These are phyloP conservation scores for Solanum ahanhuiri DNA, from an alignment of 257 asterid species.

Conservation along the genomic window DNA sequence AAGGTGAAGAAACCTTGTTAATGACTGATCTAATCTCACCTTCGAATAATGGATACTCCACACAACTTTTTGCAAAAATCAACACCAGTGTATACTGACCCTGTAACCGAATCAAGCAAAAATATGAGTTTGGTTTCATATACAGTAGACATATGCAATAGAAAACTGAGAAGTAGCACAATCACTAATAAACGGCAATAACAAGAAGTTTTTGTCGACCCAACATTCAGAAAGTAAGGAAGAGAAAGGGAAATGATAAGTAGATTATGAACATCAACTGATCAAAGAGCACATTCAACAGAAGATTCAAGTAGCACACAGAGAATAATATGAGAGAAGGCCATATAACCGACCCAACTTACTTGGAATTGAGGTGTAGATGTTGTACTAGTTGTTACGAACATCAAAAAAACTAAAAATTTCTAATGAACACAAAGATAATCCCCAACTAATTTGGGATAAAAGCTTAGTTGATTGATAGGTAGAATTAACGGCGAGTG, in stretches of 20 bases:
- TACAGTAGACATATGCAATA: background rate
- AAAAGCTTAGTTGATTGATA: background rate
- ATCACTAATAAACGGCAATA: background rate
- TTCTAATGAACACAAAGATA: background rate
- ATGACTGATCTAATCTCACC: constrained; percentile 37
- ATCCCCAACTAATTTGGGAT: background rate
- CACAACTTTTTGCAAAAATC: constrained; percentile 99
- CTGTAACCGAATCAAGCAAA: constrained; percentile 33
- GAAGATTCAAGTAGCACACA: background rate
- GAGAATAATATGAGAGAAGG: background rate
- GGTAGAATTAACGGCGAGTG: background rate
- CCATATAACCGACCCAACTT: background rate
- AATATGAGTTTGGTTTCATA: background rate
- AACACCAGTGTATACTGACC: constrained; percentile 81
- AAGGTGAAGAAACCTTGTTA: background rate
- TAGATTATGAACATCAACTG: background rate
- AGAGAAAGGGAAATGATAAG: background rate
- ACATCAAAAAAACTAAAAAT: background rate
- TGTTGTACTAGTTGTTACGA: background rate
- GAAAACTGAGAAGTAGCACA: background rate
- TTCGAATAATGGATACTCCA: constrained; percentile 93
- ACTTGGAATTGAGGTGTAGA: background rate
- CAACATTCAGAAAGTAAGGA: background rate
- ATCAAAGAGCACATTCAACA: background rate
- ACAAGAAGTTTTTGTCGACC: background rate